Evolutionary conservation across 805 yeast genomes (phyloP).

Genomic region (Barnettozyma sp.): DNA sequence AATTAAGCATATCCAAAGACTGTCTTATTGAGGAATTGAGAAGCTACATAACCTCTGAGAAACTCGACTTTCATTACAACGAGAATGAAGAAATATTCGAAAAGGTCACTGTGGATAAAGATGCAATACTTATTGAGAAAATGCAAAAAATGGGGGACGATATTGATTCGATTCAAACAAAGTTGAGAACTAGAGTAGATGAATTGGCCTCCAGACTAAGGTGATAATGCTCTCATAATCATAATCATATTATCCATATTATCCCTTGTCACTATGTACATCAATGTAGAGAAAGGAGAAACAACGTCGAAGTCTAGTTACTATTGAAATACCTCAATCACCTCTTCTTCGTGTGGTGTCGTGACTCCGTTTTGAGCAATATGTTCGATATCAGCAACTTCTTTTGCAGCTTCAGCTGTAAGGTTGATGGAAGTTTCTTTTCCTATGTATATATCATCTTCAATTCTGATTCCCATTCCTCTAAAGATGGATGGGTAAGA

Average conservation of each 20-base stretch:
- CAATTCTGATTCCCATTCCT: slow-evolving; percentile 90
- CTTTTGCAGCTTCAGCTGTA: slow-evolving; percentile 82
- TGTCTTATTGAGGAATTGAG: slow-evolving; percentile 16
- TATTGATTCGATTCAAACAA: slow-evolving; percentile 16
- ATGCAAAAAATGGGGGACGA: slow-evolving; percentile 18
- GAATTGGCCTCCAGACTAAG: background rate
- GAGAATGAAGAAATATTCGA: slow-evolving; percentile 14
- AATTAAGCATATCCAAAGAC: slow-evolving; percentile 13
- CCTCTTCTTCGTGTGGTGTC: slow-evolving; percentile 39
- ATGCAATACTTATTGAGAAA: slow-evolving; percentile 10
- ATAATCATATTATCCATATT: background rate
- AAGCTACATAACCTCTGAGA: slow-evolving; percentile 12
- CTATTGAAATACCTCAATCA: slow-evolving; percentile 22
- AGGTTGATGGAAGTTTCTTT: slow-evolving; percentile 47
- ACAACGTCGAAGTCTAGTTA: no score
- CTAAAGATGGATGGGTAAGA: slow-evolving; percentile 74
- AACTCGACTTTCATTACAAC: slow-evolving; percentile 12
- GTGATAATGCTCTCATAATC: slow-evolving; percentile 1
- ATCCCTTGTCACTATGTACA: no score
- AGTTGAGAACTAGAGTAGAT: slow-evolving; percentile 9
- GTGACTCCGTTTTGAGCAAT: slow-evolving; percentile 57
- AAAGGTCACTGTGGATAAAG: slow-evolving; percentile 11
- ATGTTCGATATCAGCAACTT: slow-evolving; percentile 71
- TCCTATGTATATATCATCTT: slow-evolving; percentile 87
- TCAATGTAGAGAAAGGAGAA: no score